Evolutionary conservation across 2,329 filamentous ascomycete genomes (phyloP), one percentile per base, ranked within the genome.

Genomic region (Zasmidium angulare): DNA sequence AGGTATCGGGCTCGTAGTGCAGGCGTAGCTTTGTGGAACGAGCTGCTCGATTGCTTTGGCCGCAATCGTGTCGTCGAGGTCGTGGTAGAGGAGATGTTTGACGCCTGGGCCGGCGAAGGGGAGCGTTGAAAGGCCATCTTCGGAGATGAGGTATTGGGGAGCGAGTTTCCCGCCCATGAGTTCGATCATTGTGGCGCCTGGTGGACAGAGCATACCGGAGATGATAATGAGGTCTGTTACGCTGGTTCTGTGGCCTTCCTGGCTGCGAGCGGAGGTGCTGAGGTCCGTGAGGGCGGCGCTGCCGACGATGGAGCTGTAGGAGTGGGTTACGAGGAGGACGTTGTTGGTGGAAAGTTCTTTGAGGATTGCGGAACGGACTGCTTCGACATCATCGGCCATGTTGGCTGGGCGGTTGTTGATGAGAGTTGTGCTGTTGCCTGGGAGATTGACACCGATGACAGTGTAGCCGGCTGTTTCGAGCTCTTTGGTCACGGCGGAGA

Each of bases 101-200:
- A 55, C 55, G 12, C 61, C 60, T 12, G 54, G 51, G 1, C 60
- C 60, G 36, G 52, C 53, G 49, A 63, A 63, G 0, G 61, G 61
- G 7, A 60, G 58, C 17, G 61, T 60, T 1, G 36, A 46, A 12
- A 52, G 24, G 2, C 24, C 23, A n/a, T 63, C 58, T 22, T 20
- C 26, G 14, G 52, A 50, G 46, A 58, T 47, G 3, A 58, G 26
- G 14, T 60, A 63, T 36, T 63, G 61, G 1, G 58, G 61, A 2
- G 56, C 50, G 10, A 58, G 47, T 14, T 58, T 49, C 7, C 61
- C 51, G 22, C 54, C 54, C 51, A 60, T 60, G 7, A 53, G 26
- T 0, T 59, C 54, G 10, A 60, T 29, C 55, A 60, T 56, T 19
- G 23, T 55, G 22, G 31, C 48, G 12, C 51, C 46, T 1, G 51